Conservation (phyloP, 805 yeast species). For the Candida xyloterini region DNA sequence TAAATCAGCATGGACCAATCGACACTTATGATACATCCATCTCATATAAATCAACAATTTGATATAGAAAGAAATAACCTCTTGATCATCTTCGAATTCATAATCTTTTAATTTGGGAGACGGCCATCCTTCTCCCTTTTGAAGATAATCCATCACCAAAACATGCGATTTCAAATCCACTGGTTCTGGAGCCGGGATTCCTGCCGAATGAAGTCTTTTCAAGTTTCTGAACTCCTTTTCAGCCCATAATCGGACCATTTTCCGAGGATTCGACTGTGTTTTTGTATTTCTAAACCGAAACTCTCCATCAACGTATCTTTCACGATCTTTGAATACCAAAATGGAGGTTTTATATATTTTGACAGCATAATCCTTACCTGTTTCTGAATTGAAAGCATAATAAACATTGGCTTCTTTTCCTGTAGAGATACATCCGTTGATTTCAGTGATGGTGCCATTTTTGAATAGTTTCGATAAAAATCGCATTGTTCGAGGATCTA, state of each 20-base stretch:
- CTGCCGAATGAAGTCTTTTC: constrained; percentile 72
- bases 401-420: constrained; percentile 99
- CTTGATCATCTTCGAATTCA: constrained; percentile 63
- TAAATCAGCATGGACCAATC: constrained; percentile 93
- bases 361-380: constrained; percentile 69
- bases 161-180: constrained; percentile 85
- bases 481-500: constrained; percentile 89
- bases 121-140: constrained; percentile 79
- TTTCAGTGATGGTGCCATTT: constrained; percentile 77
- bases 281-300: constrained; percentile 85
- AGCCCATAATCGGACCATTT: constrained; percentile 98
- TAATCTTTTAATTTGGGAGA: constrained; percentile 89
- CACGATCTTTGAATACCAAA: constrained; percentile 94
- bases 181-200: constrained; percentile 94
- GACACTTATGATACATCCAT: constrained; percentile 80
- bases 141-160: constrained; percentile 87
- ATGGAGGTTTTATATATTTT: constrained; percentile 96
- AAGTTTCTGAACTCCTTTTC: constrained; percentile 94
- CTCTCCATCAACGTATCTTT: constrained; percentile 94
- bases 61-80: constrained; percentile 64
- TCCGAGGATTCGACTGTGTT: constrained; percentile 86
- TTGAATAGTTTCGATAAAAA: constrained; percentile 79
- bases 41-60: constrained; percentile 84
- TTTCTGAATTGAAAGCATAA: constrained; percentile 56
- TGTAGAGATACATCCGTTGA: constrained; percentile 92